phyloP scores from a whole-genome alignment of 75 land plant species.

The Cunninghamia lanceolata region DNA sequence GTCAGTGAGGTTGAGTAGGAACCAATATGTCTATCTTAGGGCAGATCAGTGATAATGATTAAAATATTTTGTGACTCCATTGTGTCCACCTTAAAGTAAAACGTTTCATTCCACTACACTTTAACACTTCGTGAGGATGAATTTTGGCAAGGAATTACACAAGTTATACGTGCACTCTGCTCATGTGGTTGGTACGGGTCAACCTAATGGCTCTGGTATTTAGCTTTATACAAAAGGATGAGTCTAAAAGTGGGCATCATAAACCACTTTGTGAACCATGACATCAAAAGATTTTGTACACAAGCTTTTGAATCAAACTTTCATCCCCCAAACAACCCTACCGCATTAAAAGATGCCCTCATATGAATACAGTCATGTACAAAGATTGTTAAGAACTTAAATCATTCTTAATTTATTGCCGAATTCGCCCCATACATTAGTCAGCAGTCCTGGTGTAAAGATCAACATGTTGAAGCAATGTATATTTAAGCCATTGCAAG shows the following conservation, averaged over 20 bases:
- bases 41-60: too few species aligned
- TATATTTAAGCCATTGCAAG: slow-evolving; percentile 25
- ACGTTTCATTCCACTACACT: slow-evolving; percentile 78
- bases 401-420: too few species aligned
- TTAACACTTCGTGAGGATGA: slow-evolving; percentile 16
- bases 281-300: neutral
- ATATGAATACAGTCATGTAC: too few species aligned
- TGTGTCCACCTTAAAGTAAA: slow-evolving; percentile 76
- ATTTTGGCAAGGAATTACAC: slow-evolving; percentile 31
- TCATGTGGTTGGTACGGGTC: slow-evolving; percentile 33
- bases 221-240: slow-evolving; percentile 5
- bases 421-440: neutral
- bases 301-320: neutral
- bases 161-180: slow-evolving; percentile 89
- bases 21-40: too few species aligned
- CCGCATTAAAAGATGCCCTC: slow-evolving; percentile 5
- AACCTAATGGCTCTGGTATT: too few species aligned
- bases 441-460: neutral
- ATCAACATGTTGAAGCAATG: neutral
- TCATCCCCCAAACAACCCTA: slow-evolving; percentile 1
- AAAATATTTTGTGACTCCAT: too few species aligned
- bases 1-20: too few species aligned
- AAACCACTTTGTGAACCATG: neutral
- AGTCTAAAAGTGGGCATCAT: neutral
- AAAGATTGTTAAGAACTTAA: too few species aligned